Conservation (phyloP, 192 early-diverging fungal species). For the Umbelopsis isabellina region DNA sequence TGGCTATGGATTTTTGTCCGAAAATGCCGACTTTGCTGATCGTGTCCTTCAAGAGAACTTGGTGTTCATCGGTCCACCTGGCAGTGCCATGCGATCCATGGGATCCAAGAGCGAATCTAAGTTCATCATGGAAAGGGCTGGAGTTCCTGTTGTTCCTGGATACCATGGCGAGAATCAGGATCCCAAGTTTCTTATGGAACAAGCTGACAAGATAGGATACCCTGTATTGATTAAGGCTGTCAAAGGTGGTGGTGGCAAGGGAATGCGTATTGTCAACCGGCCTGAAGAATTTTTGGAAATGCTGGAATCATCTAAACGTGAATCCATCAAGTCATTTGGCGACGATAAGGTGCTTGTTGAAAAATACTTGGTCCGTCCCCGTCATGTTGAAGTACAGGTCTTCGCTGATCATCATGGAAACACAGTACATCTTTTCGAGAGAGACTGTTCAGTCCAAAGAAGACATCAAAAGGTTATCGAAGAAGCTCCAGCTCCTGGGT, state of each 20-base stretch:
- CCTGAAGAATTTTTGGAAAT: constrained; percentile 81
- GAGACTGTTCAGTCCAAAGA: constrained; percentile 94
- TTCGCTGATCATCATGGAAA: constrained; percentile 90
- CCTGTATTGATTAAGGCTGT: constrained; percentile 98
- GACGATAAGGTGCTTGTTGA: constrained; percentile 90
- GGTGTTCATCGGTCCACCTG: constrained; percentile 90
- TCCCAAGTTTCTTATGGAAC: constrained; percentile 65
- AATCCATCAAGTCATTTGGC: constrained; percentile 90
- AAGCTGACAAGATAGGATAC: constrained; percentile 87
- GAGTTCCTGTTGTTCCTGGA: constrained; percentile 91
- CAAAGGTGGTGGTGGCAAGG: constrained; percentile 96
- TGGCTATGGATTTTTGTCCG: constrained; percentile 96
- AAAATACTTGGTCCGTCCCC: constrained; percentile 85
- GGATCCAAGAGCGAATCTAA: constrained; percentile 94
- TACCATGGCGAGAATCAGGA: constrained; percentile 92
- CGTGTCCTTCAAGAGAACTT: constrained; percentile 64
- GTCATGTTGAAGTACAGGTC: constrained; percentile 96
- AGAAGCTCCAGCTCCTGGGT: constrained; percentile 91
- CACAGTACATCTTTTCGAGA: constrained; percentile 91
- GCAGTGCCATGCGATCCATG: constrained; percentile 88
- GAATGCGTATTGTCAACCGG: constrained; percentile 89
- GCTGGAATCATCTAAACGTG: constrained; percentile 82
- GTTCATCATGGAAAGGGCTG: constrained; percentile 86
- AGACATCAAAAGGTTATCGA: constrained; percentile 97
- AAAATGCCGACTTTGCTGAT: constrained; percentile 90